Evolutionary conservation across 1,139 yeast species (phyloP).

Genomic region (Protomyces macrosporus): DNA sequence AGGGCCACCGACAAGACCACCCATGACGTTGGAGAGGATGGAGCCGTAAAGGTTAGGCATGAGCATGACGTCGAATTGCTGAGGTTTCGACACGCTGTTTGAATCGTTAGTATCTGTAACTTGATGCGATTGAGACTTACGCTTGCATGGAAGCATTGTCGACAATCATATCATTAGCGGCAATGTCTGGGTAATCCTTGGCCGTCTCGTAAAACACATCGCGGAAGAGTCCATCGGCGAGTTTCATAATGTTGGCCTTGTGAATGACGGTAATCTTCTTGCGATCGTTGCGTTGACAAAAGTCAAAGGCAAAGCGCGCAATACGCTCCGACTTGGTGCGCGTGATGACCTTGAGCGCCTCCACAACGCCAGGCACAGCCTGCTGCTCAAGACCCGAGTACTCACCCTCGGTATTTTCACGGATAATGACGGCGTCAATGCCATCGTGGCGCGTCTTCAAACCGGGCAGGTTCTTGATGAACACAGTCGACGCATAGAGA

Average conservation of each 20-base stretch:
- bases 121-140: neutral
- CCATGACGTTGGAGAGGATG: conserved; percentile 93
- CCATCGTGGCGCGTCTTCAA: conserved; percentile 82
- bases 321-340: conserved; percentile 93
- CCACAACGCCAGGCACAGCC: conserved; percentile 96
- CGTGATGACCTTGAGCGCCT: conserved; percentile 91
- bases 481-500: conserved; percentile 86
- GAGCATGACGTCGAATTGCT: conserved; percentile 95
- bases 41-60: conserved; percentile 98
- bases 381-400: conserved; percentile 98
- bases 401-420: conserved; percentile 98
- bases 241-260: conserved; percentile 98
- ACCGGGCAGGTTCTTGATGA: conserved; percentile 92
- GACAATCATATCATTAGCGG: conserved; percentile 87
- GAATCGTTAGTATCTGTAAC: neutral
- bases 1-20: conserved; percentile 97
- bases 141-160: conserved; percentile 99
- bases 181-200: conserved; percentile 68
- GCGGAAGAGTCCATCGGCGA: conserved; percentile 97
- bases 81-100: conserved; percentile 76
- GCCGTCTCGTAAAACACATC: conserved; percentile 88
- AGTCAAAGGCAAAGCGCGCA: conserved; percentile 95
- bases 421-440: conserved; percentile 87
- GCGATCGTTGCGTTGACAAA: conserved; percentile 87
- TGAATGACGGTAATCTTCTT: conserved; percentile 92